Percentiles rank a stretch among this genome's conserved stretches.
These are phyloP conservation scores for Aspergillus uvarum DNA, from an alignment of 2,329 filamentous ascomycete species.

Conservation along the genomic window DNA sequence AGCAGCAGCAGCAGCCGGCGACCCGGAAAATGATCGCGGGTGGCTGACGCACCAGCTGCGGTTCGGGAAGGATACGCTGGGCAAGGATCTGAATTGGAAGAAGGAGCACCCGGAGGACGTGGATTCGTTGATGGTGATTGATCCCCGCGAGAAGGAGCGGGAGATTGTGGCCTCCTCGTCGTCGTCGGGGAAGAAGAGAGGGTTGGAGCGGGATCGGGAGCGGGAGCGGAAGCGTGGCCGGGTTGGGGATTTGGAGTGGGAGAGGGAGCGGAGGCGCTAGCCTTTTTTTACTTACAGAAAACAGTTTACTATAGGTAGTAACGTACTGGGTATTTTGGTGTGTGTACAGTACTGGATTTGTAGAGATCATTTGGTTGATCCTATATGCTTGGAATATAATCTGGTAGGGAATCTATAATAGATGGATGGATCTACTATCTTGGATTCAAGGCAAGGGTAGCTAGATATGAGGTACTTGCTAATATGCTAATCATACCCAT, in stretches of 20 bases:
- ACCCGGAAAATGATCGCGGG: constrained; percentile 53
- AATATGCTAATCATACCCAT: too few relatives aligned
- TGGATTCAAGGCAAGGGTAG: too few relatives aligned
- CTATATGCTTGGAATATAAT: too few relatives aligned
- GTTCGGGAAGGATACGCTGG: constrained; percentile 85
- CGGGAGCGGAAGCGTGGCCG: constrained; percentile 38
- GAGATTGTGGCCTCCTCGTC: constrained; percentile 60
- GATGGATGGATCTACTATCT: too few relatives aligned
- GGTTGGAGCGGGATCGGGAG: constrained; percentile 43
- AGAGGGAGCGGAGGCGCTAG: constrained; percentile 17
- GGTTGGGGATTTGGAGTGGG: constrained; percentile 39
- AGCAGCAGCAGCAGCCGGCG: constrained; percentile 44
- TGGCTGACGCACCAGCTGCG: constrained; percentile 87
- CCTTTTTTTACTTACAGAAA: background rate
- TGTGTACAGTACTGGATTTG: too few relatives aligned
- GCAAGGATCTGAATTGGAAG: constrained; percentile 87
- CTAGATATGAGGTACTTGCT: too few relatives aligned
- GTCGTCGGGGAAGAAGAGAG: constrained; percentile 43
- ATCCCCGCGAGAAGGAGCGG: constrained; percentile 79
- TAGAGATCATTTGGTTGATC: too few relatives aligned
- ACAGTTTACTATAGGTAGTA: too few relatives aligned
- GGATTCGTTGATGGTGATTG: constrained; percentile 75
- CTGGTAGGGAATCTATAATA: too few relatives aligned
- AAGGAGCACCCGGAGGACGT: constrained; percentile 83
- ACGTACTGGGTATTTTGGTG: background rate